phyloP scores from a whole-genome alignment of 148 eudicot genomes.

The Dysphania ambrosioides region DNA sequence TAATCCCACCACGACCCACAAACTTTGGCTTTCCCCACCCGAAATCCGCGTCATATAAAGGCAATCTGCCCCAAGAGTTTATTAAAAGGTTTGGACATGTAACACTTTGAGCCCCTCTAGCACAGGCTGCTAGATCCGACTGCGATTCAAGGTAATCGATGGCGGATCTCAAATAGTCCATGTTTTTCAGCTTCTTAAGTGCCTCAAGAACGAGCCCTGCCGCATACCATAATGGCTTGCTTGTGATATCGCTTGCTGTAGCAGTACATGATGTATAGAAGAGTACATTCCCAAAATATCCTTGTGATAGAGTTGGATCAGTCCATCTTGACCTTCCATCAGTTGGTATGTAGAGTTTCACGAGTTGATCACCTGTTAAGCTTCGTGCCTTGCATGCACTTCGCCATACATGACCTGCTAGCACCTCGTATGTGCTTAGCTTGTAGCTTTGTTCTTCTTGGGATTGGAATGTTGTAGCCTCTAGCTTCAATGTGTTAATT shows the following conservation, averaged over 20 bases:
- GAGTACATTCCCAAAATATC: slow-evolving; percentile 34
- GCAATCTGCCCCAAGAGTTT: slow-evolving; percentile 33
- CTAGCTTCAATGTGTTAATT: slow-evolving; percentile 15
- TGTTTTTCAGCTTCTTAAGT: slow-evolving; percentile 15
- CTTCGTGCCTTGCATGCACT: slow-evolving; percentile 29
- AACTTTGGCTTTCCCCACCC: slow-evolving; percentile 40
- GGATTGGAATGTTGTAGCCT: slow-evolving; percentile 8
- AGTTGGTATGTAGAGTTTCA: slow-evolving; percentile 29
- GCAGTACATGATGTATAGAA: slow-evolving; percentile 27
- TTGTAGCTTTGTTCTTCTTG: slow-evolving; percentile 9
- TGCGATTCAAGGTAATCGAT: slow-evolving; percentile 33
- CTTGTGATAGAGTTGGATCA: slow-evolving; percentile 23
- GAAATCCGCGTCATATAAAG: slow-evolving; percentile 32
- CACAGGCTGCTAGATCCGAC: slow-evolving; percentile 11
- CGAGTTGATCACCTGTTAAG: slow-evolving; percentile 23
- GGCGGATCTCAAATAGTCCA: slow-evolving; percentile 31
- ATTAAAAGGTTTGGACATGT: slow-evolving; percentile 32
- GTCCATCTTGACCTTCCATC: slow-evolving; percentile 32
- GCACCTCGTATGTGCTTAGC: slow-evolving; percentile 27
- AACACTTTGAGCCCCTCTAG: slow-evolving; percentile 22
- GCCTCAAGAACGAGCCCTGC: slow-evolving; percentile 25
- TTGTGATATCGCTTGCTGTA: slow-evolving; percentile 20
- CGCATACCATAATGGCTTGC: slow-evolving; percentile 29
- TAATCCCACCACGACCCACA: slow-evolving; percentile 31
- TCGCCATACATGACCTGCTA: slow-evolving; percentile 34